Evolutionary conservation across 306 rosid genomes (phyloP).

Genomic region (Rubus parviflorus): DNA sequence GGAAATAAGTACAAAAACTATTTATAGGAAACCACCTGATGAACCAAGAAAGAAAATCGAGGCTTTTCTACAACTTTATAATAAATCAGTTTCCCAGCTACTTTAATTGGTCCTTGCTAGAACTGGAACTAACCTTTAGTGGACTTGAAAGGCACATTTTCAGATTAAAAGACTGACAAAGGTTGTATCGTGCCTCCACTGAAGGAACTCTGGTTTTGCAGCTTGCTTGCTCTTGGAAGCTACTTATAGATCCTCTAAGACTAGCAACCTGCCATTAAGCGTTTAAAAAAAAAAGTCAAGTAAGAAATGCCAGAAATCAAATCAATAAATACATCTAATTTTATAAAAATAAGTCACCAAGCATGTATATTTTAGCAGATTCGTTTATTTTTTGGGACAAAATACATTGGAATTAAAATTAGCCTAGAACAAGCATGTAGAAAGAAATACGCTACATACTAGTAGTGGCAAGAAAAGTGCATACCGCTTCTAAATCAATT

Average conservation of each 20-base stretch:
- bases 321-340: neutral
- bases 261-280: conserved; percentile 74
- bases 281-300: conserved; percentile 20
- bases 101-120: conserved; percentile 23
- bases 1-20: neutral
- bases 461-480: conserved; percentile 23
- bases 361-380: neutral
- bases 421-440: neutral
- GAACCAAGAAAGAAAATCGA: neutral
- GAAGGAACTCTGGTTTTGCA: conserved; percentile 77
- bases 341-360: conserved; percentile 7
- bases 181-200: conserved; percentile 58
- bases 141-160: conserved; percentile 67
- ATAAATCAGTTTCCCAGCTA: conserved; percentile 2
- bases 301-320: conserved; percentile 11
- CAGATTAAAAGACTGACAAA: conserved; percentile 74
- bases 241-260: conserved; percentile 92
- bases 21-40: conserved; percentile 13
- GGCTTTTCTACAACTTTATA: neutral
- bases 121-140: conserved; percentile 57
- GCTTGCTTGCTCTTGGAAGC: conserved; percentile 99
- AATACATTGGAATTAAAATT: neutral
- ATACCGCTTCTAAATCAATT: conserved; percentile 93
- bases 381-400: neutral
- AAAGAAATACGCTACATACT: conserved; percentile 6